Evolutionary conservation across 805 yeast genomes (phyloP), one percentile per base, ranked within the genome.

Genomic region (Kodamaea hsintzibuensis): DNA sequence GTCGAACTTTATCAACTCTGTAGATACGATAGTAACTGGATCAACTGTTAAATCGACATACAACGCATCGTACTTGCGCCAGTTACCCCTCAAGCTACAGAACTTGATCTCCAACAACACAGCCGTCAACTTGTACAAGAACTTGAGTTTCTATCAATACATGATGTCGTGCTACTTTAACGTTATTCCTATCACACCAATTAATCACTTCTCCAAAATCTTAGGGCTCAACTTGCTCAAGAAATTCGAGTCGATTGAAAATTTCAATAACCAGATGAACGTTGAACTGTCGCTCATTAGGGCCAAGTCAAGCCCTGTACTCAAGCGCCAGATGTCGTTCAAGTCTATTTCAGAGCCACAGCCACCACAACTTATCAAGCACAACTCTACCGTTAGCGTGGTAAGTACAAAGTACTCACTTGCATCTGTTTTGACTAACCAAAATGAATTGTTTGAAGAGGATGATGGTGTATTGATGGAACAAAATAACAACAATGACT

Each of bases 91-190:
- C 7, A 71, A 73, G 52, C 62, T 76, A 35, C 77, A 73, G 54
- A 67, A 68, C 43, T 62, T 75, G 35, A 57, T 75, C 27, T 55
- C 61, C 44, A 70, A 62, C 56, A 63, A 62, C 49, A 61, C 59
- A 27, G 65, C 74, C 9, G 59, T 74, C 25, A 68, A 69, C 33
- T 56, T 71, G 37, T 73, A 73, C 58, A 72, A 75, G 50, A 53
- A 53, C 49, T 64, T 73, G 52, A 60, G 65, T 27, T 57, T 73
- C 19, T 73, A 64, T 54, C 74, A 72, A 55, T 76, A 75, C 62
- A 69, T 72, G 71, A 59, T 67, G 37, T 70, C 77, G 5, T 75
- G 78, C 55, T 76, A 76, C 59, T 70, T 60, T 50, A 76, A 76
- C 52, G 55, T 62, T 37, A 62, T 70, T 16, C 78, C 78, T 1